These are phyloP conservation scores for Microdochium nivale DNA, from an alignment of 2,329 filamentous ascomycete species.

Conservation along the genomic window DNA sequence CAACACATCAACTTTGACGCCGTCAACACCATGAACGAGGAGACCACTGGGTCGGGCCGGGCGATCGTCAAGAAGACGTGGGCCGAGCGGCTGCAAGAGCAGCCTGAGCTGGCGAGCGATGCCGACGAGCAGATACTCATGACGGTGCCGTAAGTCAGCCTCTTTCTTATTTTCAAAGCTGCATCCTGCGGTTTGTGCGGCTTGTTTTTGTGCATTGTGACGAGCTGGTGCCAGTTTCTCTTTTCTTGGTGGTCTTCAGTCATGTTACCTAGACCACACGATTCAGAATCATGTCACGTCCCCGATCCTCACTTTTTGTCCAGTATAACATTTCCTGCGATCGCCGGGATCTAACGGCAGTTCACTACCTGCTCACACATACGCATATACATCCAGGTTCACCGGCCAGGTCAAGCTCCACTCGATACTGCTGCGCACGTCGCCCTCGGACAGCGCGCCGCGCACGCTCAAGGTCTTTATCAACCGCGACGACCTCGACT, in stretches of 20 bases:
- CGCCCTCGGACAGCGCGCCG: conserved; percentile 61
- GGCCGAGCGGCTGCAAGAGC: conserved; percentile 62
- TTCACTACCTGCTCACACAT: neutral
- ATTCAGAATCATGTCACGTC: no score
- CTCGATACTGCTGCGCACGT: conserved; percentile 77
- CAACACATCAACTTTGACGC: conserved; percentile 84
- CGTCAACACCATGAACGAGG: conserved; percentile 80
- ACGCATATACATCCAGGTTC: conserved; percentile 49
- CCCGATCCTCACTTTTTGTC: neutral
- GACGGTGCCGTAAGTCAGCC: conserved; percentile 65
- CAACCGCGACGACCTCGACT: conserved; percentile 85
- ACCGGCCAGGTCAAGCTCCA: conserved; percentile 91
- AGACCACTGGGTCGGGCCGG: conserved; percentile 56
- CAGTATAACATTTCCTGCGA: neutral
- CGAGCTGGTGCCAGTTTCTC: no score
- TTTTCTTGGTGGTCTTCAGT: no score
- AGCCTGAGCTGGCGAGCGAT: conserved; percentile 76
- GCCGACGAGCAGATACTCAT: conserved; percentile 92
- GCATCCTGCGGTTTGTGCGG: no score
- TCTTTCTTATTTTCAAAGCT: conserved; percentile 1
- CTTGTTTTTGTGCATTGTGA: no score
- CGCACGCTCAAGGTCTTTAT: conserved; percentile 78
- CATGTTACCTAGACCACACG: no score
- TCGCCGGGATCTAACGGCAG: no score
- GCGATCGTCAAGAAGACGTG: conserved; percentile 84